These are phyloP conservation scores for Chimonanthus salicifolius DNA, from an alignment of 164 flowering plant genomes.

Conservation along the genomic window DNA sequence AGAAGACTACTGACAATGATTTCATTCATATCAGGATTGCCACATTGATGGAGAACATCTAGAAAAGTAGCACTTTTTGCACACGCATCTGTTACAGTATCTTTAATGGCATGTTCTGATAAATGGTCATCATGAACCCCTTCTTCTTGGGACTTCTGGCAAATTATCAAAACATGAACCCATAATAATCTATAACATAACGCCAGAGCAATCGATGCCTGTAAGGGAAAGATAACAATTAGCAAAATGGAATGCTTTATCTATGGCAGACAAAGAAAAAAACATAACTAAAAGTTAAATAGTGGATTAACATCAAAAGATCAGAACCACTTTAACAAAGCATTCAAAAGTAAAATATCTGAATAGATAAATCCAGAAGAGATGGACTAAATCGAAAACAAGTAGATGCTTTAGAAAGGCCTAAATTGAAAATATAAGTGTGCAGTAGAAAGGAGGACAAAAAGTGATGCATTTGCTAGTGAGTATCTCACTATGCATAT, in stretches of 20 bases:
- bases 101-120: constrained; percentile 43
- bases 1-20: constrained; percentile 36
- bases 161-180: constrained; percentile 41
- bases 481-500: too few relatives aligned
- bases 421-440: too few relatives aligned
- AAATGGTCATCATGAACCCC: constrained; percentile 19
- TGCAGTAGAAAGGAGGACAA: too few relatives aligned
- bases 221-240: constrained; percentile 17
- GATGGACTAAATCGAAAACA: too few relatives aligned
- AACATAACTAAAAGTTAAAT: neutral
- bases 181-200: constrained; percentile 67
- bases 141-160: constrained; percentile 30
- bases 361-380: too few relatives aligned
- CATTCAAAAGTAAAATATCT: too few relatives aligned
- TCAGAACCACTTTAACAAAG: too few relatives aligned
- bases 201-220: constrained; percentile 63
- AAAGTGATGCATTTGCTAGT: too few relatives aligned
- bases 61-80: constrained; percentile 44
- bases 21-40: constrained; percentile 26
- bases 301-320: neutral
- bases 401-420: too few relatives aligned
- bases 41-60: constrained; percentile 56
- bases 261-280: neutral
- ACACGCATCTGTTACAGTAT: constrained; percentile 53
- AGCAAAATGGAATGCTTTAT: neutral